Evolutionary conservation across 805 yeast species (phyloP), one percentile per base, ranked within the genome.

Genomic region (Zygosaccharomyces lentus): DNA sequence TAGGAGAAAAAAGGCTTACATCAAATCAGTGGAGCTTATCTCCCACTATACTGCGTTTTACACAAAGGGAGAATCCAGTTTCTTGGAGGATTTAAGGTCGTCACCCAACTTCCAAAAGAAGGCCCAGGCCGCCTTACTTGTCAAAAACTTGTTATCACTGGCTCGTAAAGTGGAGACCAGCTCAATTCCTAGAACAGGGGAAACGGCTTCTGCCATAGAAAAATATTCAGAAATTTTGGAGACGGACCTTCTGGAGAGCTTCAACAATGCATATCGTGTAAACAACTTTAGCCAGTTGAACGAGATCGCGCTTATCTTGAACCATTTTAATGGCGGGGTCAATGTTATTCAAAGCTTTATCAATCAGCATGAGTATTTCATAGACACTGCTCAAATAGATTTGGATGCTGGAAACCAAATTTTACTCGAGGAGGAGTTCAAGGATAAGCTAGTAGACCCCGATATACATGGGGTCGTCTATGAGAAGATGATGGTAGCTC

Each of bases 321-420:
- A 81, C 43, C 86, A 81, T 50, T 91, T 82, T 69, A 90, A 91
- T 59, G 91, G 88, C 15, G 96, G 96, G 9, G 74, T 78, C 9
- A 81, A 84, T 48, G 91, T 90, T 7, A 84, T 87, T 7, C 87
- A 83, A 59, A 80, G 83, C 40, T 91, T 87, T 66, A 85, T 90
- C 34, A 81, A 80, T 59, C 88, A 86, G 59, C 87, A 86, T 59
- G 84, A 81, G 40, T 76, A 83, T 48, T 84, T 90, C 63, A 70
- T 67, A 40, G 56, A 64, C 54, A 67, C 64, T 31, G 59, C 51
- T 19, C 61, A 63, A 15, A 56, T 64, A 25, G 65, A 62, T 35
- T 46, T 58, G 6, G 60, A 64, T 25, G 66, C 56, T 19, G 49
- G 51, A 3, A 54, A 51, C 10, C 56, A 67, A 29, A 47, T 53